These are phyloP conservation scores for Mycena pura DNA, from an alignment of 768 basidiomycete genomes.

Conservation along the genomic window DNA sequence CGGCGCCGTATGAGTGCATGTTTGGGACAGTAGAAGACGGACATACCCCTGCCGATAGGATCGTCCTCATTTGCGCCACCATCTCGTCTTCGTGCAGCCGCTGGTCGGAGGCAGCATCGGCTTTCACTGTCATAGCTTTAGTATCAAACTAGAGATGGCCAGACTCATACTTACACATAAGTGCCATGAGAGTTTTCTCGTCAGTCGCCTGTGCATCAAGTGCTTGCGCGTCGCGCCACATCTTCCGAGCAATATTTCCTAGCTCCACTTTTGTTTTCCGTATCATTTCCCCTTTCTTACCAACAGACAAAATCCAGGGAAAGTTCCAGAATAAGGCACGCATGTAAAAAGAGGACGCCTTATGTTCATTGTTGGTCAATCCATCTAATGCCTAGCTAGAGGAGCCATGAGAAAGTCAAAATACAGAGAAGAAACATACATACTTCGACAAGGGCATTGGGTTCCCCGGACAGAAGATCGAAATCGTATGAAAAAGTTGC, in stretches of 20 bases:
- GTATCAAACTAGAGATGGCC: background rate
- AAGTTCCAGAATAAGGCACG: conserved; percentile 68
- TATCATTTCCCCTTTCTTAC: conserved; percentile 66
- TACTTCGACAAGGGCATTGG: conserved; percentile 53
- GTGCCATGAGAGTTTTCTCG: conserved; percentile 57
- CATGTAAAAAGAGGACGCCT: conserved; percentile 65
- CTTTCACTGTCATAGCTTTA: conserved; percentile 40
- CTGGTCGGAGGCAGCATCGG: conserved; percentile 48
- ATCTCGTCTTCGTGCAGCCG: conserved; percentile 56
- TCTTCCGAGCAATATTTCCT: conserved; percentile 54
- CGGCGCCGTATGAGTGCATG: background rate
- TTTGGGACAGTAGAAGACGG: conserved; percentile 12
- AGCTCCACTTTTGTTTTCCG: conserved; percentile 59
- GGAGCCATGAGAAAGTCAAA: background rate
- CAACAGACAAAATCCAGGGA: conserved; percentile 60
- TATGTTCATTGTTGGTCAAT: conserved; percentile 67
- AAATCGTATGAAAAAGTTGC: conserved; percentile 74
- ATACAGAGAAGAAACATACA: background rate
- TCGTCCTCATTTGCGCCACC: conserved; percentile 66
- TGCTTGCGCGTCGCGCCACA: conserved; percentile 63
- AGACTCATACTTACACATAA: conserved; percentile 52
- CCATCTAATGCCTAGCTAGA: conserved; percentile 55
- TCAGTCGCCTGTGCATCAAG: conserved; percentile 42
- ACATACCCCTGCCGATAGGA: conserved; percentile 63
- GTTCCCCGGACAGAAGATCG: conserved; percentile 55